phyloP scores from a whole-genome alignment of 116 monocot species.

The Cymodocea nodosa region DNA sequence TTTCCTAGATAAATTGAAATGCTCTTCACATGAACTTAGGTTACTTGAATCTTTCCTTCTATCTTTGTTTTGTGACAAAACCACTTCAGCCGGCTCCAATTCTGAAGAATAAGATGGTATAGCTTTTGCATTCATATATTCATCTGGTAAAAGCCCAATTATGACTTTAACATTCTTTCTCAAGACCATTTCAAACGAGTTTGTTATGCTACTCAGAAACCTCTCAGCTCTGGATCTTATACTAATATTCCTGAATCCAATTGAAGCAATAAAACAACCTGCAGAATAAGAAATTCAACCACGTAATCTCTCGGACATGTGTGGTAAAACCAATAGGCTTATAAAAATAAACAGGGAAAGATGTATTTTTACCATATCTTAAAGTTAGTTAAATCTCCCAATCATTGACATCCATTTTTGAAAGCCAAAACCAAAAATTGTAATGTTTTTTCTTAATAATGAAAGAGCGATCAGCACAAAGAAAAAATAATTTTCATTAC shows the following conservation, averaged over 20 bases:
- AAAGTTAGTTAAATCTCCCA: no score
- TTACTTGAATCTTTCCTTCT: neutral
- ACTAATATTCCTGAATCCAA: constrained; percentile 46
- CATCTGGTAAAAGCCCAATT: constrained; percentile 33
- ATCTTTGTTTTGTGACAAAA: constrained; percentile 2
- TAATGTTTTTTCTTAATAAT: no score
- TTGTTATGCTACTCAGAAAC: constrained; percentile 68
- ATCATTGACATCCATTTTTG: no score
- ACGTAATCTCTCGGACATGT: neutral
- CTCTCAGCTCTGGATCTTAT: constrained; percentile 65
- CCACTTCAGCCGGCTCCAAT: constrained; percentile 10
- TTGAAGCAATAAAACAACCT: constrained; percentile 50
- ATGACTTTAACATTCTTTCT: constrained; percentile 47
- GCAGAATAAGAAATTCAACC: constrained; percentile 11
- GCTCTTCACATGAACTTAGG: constrained; percentile 1
- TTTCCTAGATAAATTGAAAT: constrained; percentile 12
- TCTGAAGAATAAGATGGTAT: neutral
- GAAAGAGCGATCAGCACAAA: no score
- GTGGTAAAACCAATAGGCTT: no score
- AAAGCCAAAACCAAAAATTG: no score
- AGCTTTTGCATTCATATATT: neutral
- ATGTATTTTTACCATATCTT: no score
- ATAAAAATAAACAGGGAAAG: no score
- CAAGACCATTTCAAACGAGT: constrained; percentile 64
- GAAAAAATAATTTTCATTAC: no score